Evolutionary conservation across 2,329 filamentous ascomycete genomes (phyloP).

Genomic region (Talaromyces sp.): DNA sequence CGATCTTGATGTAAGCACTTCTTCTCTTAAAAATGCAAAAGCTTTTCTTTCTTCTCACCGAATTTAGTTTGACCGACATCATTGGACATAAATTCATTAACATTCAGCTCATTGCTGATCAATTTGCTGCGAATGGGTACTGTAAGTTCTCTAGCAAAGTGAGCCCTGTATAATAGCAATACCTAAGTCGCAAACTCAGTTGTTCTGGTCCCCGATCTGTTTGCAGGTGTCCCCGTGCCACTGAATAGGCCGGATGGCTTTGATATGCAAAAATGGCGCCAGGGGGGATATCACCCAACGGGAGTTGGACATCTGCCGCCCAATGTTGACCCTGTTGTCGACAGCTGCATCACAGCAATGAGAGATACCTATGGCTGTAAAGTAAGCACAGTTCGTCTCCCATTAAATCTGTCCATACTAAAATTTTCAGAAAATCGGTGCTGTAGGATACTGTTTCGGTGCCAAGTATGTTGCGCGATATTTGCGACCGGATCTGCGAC

Average conservation of each 20-base stretch:
- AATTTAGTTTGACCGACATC: neutral
- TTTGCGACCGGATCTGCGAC: neutral
- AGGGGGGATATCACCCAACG: neutral
- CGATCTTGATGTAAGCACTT: neutral
- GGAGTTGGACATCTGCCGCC: neutral
- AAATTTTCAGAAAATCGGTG: neutral
- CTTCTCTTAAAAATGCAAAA: neutral
- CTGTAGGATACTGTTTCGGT: constrained; percentile 3
- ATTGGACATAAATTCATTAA: neutral
- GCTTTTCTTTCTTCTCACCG: neutral
- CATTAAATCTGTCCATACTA: neutral
- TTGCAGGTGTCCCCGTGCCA: neutral
- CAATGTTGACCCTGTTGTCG: constrained; percentile 3
- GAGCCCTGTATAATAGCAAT: neutral
- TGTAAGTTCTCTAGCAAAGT: neutral
- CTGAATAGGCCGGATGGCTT: neutral
- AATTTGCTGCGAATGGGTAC: constrained; percentile 1
- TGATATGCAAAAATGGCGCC: constrained; percentile 6
- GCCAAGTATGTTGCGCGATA: constrained; percentile 1
- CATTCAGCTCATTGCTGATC: constrained; percentile 1
- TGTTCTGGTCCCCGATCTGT: neutral
- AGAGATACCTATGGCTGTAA: neutral
- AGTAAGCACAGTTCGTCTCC: no score
- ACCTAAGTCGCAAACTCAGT: neutral
- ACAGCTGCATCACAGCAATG: neutral